Evolutionary conservation across 2,329 filamentous ascomycete species (phyloP), one percentile per base, ranked within the genome.

Genomic region (Lizonia empirigonia): DNA sequence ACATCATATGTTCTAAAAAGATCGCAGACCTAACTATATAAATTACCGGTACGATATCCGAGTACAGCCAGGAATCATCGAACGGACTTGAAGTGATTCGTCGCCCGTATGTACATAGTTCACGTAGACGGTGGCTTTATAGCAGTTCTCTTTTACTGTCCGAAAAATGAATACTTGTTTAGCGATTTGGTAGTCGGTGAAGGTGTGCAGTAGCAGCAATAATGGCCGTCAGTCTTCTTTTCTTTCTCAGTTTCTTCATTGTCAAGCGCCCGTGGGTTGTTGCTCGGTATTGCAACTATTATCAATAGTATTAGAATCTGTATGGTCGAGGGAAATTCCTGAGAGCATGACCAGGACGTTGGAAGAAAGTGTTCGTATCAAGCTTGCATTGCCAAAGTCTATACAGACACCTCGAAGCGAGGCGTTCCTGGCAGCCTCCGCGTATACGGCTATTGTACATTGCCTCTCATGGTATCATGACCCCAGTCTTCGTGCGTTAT

Each of bases 371-470:
- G 44, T 58, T 44, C 46, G 50, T 54, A 56, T 52, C 46, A 47
- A 50, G 37, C 56, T 57, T 51, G 54, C 50, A 59, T 62, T 58
- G 53, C 49, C 51, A 39, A 58, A 57, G 58, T 73, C 69, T 71
- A 71, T 67, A 71, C 65, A 70, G 60, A 59, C 60, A 56, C 61
- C 59, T 60, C 55, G 45, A 46, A 45, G 46, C 40, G 52, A 55
- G 41, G 50, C 50, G 27, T 58, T 47, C 15, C 42, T 42, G 42
- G 49, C 37, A 52, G 49, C 44, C 53, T 52, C 50, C 59, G 57
- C 51, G 39, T 41, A 53, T 59, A 65, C 60, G 65, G 63, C 58
- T 73, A 71, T 67, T 68, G 65, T 72, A 72, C 70, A 72, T 59
- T 63, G 65, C 55, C 59, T 59, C 54, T 59, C 55, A 58, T 60